phyloP scores from a whole-genome alignment of 768 basidiomycete genomes.

The Tubosaeta sp. region DNA sequence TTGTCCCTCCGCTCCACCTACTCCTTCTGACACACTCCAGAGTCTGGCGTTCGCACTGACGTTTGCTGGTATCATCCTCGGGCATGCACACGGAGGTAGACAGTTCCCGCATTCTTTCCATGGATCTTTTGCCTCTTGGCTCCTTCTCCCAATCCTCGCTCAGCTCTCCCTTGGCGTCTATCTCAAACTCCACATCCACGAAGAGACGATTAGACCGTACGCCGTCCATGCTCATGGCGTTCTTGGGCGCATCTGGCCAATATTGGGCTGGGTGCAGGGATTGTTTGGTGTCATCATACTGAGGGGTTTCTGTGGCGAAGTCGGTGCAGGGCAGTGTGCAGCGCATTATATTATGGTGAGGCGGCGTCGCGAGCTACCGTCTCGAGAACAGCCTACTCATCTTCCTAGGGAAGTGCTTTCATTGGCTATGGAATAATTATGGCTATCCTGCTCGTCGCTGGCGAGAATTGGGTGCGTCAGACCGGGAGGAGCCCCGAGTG shows the following conservation, averaged over 20 bases:
- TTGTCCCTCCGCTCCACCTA: not conserved
- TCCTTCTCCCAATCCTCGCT: constrained; percentile 54
- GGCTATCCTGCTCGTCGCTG: constrained; percentile 70
- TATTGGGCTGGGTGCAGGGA: constrained; percentile 87
- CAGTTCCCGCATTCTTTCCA: constrained; percentile 73
- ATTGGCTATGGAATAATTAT: constrained; percentile 83
- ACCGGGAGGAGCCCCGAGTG: constrained; percentile 76
- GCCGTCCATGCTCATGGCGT: constrained; percentile 68
- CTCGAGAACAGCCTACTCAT: constrained; percentile 7
- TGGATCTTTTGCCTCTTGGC: constrained; percentile 52
- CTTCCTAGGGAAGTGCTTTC: constrained; percentile 69
- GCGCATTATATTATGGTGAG: constrained; percentile 80
- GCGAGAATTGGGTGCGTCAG: constrained; percentile 71
- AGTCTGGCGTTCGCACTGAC: constrained; percentile 66
- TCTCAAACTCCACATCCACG: constrained; percentile 88
- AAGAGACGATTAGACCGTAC: constrained; percentile 66
- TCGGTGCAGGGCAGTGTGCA: constrained; percentile 74
- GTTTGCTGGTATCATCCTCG: constrained; percentile 70
- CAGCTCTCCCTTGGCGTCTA: constrained; percentile 81
- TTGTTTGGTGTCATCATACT: constrained; percentile 77
- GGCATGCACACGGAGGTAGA: constrained; percentile 83
- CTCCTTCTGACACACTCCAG: constrained; percentile 33
- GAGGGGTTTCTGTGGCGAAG: constrained; percentile 74
- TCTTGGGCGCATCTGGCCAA: constrained; percentile 80
- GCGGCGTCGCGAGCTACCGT: not conserved